Evolutionary conservation across 169 alveolate genomes (phyloP).

Genomic region (Haemoproteus tartakovskyi): DNA sequence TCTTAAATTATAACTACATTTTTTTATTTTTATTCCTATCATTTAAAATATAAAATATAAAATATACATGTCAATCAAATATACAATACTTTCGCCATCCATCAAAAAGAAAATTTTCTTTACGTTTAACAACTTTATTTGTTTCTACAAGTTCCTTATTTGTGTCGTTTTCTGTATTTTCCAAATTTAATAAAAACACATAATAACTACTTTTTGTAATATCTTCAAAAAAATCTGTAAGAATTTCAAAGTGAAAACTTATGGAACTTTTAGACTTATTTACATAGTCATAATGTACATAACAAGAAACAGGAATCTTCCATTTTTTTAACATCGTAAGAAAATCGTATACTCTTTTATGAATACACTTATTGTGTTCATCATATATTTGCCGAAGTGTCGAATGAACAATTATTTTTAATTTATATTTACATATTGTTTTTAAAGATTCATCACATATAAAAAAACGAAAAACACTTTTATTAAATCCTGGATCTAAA

Average conservation of each 20-base stretch:
- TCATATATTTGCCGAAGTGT: constrained; percentile 31
- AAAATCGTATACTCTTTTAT: constrained; percentile 20
- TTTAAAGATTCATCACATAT: constrained; percentile 19
- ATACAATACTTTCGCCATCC: too few relatives aligned
- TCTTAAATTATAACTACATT: too few relatives aligned
- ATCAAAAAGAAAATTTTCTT: too few relatives aligned
- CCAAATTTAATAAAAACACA: background rate
- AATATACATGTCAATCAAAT: too few relatives aligned
- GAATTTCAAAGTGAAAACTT: constrained; percentile 37
- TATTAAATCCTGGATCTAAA: constrained; percentile 51
- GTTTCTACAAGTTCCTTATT: too few relatives aligned
- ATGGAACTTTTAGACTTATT: background rate
- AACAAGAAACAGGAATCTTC: constrained; percentile 2
- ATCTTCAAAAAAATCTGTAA: constrained; percentile 23
- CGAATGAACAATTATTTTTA: constrained; percentile 34
- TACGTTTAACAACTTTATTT: too few relatives aligned
- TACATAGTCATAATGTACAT: constrained; percentile 16
- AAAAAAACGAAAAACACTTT: constrained; percentile 1
- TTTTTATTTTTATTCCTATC: too few relatives aligned
- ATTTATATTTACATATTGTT: constrained; percentile 1
- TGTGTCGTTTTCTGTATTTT: background rate
- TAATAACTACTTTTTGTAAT: background rate
- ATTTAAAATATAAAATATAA: too few relatives aligned
- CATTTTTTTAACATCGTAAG: constrained; percentile 1
- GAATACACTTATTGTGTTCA: background rate